These are phyloP conservation scores for Samsoniella hepiali DNA, from an alignment of 2,329 filamentous ascomycete genomes.

Conservation along the genomic window DNA sequence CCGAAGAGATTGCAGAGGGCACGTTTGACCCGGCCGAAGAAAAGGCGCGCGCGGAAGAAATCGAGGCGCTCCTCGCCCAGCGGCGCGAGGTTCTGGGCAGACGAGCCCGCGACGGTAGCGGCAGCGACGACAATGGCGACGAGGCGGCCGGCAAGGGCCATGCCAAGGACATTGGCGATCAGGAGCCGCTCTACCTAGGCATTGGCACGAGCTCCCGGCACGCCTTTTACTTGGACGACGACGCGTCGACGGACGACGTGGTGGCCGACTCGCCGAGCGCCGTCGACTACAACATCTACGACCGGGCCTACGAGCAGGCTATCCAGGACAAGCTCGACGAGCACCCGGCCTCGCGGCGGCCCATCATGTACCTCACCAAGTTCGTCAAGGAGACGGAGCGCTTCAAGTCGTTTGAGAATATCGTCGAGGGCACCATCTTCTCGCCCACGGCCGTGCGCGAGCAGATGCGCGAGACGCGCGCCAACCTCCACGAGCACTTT, in stretches of 20 bases:
- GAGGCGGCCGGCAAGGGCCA: constrained; percentile 20
- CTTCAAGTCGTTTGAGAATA: constrained; percentile 37
- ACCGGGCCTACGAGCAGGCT: constrained; percentile 73
- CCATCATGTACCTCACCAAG: constrained; percentile 48
- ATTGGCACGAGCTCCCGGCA: constrained; percentile 66
- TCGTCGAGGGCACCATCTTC: constrained; percentile 32
- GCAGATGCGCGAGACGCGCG: constrained; percentile 8
- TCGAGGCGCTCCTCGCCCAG: constrained; percentile 46
- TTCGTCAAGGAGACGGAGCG: constrained; percentile 45
- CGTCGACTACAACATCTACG: constrained; percentile 84
- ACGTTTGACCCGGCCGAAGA: constrained; percentile 29
- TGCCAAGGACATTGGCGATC: constrained; percentile 61
- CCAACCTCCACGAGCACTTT: constrained; percentile 14
- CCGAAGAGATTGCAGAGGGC: constrained; percentile 5
- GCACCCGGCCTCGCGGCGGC: constrained; percentile 37
- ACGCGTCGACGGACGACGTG: constrained; percentile 38
- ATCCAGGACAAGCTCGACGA: constrained; percentile 70
- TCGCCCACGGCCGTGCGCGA: constrained; percentile 19
- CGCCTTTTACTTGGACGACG: constrained; percentile 39
- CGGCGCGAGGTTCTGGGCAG: constrained; percentile 40
- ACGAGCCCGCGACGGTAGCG: constrained; percentile 28
- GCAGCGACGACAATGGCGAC: constrained; percentile 19
- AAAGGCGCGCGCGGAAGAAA: constrained; percentile 44
- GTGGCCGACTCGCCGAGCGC: constrained; percentile 83
- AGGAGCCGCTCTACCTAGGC: constrained; percentile 64